A percentile compares a stretch with the other conserved stretches of the same genome.
Evolutionary conservation across 2,329 filamentous ascomycete genomes (phyloP).

Genomic region (Passalora sequoiae): DNA sequence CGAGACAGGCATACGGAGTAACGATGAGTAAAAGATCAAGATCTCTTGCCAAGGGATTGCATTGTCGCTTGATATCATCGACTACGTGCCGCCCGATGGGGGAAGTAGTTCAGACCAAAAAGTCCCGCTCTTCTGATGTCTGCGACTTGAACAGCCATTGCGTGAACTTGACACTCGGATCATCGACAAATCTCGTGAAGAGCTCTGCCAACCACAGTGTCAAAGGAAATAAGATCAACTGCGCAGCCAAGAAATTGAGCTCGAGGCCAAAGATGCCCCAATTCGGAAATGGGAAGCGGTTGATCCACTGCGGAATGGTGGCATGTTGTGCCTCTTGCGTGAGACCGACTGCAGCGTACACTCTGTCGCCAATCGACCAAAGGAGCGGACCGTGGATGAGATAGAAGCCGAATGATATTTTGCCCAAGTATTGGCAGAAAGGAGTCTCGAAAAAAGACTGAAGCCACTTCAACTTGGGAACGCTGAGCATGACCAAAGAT

Average conservation of each 20-base stretch:
- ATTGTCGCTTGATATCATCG: background rate
- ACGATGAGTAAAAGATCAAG: no score
- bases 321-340: conserved; percentile 6
- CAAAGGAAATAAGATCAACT: conserved; percentile 51
- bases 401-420: conserved; percentile 58
- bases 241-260: conserved; percentile 54
- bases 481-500: conserved; percentile 48
- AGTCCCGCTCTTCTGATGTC: background rate
- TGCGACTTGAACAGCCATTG: conserved; percentile 41
- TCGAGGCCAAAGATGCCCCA: conserved; percentile 47
- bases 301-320: conserved; percentile 14
- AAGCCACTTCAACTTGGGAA: conserved; percentile 53
- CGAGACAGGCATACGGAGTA: no score
- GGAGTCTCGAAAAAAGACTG: conserved; percentile 52
- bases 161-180: conserved; percentile 52
- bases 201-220: conserved; percentile 53
- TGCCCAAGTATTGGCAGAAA: conserved; percentile 58
- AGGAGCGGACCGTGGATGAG: conserved; percentile 60
- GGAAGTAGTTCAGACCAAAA: background rate
- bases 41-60: no score
- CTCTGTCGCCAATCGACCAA: conserved; percentile 49
- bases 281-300: conserved; percentile 41
- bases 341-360: conserved; percentile 48
- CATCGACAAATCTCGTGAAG: conserved; percentile 54
- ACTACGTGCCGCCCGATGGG: background rate